Base-by-base conservation (phyloP, 345 rosid species). In the Lumnitzera littorea region DNA sequence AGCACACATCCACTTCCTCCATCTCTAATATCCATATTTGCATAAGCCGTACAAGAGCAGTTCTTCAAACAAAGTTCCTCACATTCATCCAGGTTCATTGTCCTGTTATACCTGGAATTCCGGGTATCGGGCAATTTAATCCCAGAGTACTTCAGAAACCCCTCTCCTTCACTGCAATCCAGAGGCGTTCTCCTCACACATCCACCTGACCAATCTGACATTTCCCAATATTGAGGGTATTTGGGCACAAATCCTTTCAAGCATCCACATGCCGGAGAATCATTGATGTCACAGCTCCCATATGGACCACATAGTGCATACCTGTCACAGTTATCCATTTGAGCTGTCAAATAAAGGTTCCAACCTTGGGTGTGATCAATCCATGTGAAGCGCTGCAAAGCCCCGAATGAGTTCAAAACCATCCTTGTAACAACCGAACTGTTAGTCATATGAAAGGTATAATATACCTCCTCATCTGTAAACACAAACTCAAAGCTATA, bases 321-420 rank as follows among this genome's bases (percentile, higher is more conserved):
- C 3, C 48, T 12, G 62, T 79, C 83, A 24, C 83, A 79, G 49
- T 67, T 80, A 53, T 77, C 80, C 49, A 60, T 62, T 2, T 78
- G 82, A 1, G 72, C 85, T 20, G 62, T 51, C 79, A 75, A 72
- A 48, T 59, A 63, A 12, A 12, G 15, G 17, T 6, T 49, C 85
- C 85, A 80, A 8, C n/a, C 46, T 2, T 58, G 55, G 0, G 27
- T 57, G 20, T 50, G 63, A 5, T 63, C 66, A 2, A 69, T 59
- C 53, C 58, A 64, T 11, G 61, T 64, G 56, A 25, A 67, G 29
- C 79, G 56, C 51, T 72, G 71, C 15, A 74, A 36, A 10, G 12
- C 10, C 15, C 84, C 84, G 3, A 61, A 27, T 1, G 64, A 43
- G 17, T 36, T 74, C 51, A 80, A 49, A 2, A 36, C 29, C 50